phyloP scores from a whole-genome alignment of 225 moss, liverwort and hornwort species.

The Anthoceros angustus region DNA sequence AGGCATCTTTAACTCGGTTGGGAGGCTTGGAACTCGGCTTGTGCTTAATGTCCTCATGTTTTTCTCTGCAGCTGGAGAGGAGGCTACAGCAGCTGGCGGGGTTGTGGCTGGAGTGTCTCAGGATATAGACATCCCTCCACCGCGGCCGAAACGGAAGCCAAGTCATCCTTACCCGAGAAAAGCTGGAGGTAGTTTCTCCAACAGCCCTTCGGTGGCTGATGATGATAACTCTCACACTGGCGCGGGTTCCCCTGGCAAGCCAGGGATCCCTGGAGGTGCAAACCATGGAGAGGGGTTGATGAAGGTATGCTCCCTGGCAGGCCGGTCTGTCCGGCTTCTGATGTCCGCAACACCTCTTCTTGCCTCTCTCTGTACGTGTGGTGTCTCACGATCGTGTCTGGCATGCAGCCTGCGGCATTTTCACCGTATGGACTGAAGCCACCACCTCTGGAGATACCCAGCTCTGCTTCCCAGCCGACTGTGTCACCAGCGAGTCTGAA shows the following conservation, averaged over 20 bases:
- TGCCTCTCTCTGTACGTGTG: neutral
- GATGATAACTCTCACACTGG: slow-evolving; percentile 11
- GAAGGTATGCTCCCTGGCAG: neutral
- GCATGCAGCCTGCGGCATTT: neutral
- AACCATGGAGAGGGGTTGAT: slow-evolving; percentile 15
- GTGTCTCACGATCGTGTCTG: neutral
- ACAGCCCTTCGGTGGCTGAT: slow-evolving; percentile 21
- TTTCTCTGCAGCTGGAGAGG: slow-evolving; percentile 20
- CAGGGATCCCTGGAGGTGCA: slow-evolving; percentile 20
- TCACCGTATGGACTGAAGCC: neutral
- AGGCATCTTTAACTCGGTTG: too few relatives aligned
- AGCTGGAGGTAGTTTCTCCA: slow-evolving; percentile 35
- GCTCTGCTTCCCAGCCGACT: neutral
- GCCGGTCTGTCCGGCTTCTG: neutral
- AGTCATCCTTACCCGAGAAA: slow-evolving; percentile 51
- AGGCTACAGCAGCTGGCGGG: slow-evolving; percentile 26
- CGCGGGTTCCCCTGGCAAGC: slow-evolving; percentile 23
- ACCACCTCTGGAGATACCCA: neutral
- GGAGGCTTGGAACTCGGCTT: neutral
- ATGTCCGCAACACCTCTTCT: neutral
- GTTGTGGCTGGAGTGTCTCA: slow-evolving; percentile 32
- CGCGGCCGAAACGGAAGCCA: slow-evolving; percentile 52
- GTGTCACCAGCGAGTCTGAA: slow-evolving; percentile 3
- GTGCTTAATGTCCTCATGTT: neutral
- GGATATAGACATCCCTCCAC: slow-evolving; percentile 49